Evolutionary conservation across 441 rosid species (phyloP), one percentile per base, ranked within the genome.

Genomic region (Erysimum cheiri): DNA sequence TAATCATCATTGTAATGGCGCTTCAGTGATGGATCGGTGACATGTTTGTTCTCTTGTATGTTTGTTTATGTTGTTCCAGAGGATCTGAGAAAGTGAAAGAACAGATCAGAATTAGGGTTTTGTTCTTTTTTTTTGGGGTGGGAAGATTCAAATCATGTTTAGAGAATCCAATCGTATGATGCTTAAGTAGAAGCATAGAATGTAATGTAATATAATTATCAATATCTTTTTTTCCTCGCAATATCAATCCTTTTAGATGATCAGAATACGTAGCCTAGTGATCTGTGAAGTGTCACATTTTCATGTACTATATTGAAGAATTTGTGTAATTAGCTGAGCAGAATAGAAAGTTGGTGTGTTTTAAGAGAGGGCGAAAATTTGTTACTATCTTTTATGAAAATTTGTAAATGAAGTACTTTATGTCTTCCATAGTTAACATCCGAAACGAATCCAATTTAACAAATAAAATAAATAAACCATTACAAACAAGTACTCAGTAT

Each of bases 1-100:
- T 46, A 24, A 58, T 22, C 9, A 8, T 49, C 73, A 37, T 8
- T 41, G 75, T 46, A 24, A 54, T 60, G 68, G 39, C 39, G 47
- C 19, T 61, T 70, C 56, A 36, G 62, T 43, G 54, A 63, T 72
- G 50, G 43, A 56, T 58, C 10, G 28, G 14, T 72, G 77, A 66
- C 71, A 49, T 39, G 60, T 31, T 22, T 40, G 41, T 48, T 66
- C 24, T 39, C 54, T 53, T 63, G 60, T 52, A 33, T 52, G 8
- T 70, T 39, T 70, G 74, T 60, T 60, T 70, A 29, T 70, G 74
- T 53, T 61, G 68, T 70, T 49, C 26, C 26, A 48, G 6, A 58
- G 48, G 58, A 48, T 69, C 58, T 69, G 53, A 70, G 53, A 28
- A 29, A 22, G 37, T 70, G 60, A 40, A 66, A 58, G 37, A 69